These are phyloP conservation scores for Penicillium sp. DNA, from an alignment of 2,329 filamentous ascomycete genomes.

Conservation along the genomic window DNA sequence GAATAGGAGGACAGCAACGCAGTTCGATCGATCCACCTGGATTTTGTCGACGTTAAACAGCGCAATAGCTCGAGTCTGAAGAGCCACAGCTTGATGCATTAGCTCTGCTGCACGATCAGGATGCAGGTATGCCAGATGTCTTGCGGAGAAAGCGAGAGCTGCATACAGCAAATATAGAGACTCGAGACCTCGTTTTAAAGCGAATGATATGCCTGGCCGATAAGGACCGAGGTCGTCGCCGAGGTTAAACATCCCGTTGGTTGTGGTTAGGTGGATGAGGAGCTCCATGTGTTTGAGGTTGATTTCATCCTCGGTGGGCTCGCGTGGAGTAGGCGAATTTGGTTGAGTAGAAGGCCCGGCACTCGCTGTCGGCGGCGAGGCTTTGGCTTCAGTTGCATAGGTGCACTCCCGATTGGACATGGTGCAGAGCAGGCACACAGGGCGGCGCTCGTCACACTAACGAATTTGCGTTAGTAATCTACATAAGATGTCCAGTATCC, in stretches of 20 bases:
- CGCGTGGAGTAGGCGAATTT: background rate
- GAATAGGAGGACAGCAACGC: conserved; percentile 4
- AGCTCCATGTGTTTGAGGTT: conserved; percentile 9
- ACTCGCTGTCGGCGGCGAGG: background rate
- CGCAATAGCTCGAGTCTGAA: conserved; percentile 4
- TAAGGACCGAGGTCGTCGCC: background rate
- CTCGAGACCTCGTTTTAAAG: background rate
- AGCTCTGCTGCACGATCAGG: background rate
- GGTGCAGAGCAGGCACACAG: conserved; percentile 10
- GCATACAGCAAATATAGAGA: conserved; percentile 6
- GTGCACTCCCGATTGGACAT: conserved; percentile 13
- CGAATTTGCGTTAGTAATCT: background rate
- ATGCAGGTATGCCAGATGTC: conserved; percentile 2
- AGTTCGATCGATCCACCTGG: background rate
- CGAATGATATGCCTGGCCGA: background rate
- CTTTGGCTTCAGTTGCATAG: background rate
- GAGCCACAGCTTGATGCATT: background rate
- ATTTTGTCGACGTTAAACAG: conserved; percentile 2
- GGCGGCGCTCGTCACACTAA: conserved; percentile 12
- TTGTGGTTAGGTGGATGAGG: conserved; percentile 11
- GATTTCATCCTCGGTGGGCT: background rate
- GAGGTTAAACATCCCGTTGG: conserved; percentile 8
- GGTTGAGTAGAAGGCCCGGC: background rate
- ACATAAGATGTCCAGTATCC: background rate
- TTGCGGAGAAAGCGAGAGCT: conserved; percentile 9